Conservation (phyloP, 2,329 filamentous ascomycete genomes). For the Clarireedia hainanense region DNA sequence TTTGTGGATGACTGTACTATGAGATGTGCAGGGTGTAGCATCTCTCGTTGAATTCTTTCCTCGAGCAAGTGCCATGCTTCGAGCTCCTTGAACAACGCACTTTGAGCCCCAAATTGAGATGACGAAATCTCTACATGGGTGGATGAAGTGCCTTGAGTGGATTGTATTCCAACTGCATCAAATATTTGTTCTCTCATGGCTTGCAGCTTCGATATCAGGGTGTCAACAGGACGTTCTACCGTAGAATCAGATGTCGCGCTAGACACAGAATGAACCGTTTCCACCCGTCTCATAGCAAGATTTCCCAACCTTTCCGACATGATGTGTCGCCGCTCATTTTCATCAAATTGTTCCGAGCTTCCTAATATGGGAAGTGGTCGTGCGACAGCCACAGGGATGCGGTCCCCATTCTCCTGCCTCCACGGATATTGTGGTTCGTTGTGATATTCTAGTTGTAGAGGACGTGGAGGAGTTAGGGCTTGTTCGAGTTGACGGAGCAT, state of each 20-base stretch:
- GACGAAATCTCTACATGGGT: background rate
- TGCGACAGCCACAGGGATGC: constrained; percentile 6
- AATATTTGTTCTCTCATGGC: constrained; percentile 16
- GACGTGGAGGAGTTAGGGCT: constrained; percentile 16
- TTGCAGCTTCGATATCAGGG: constrained; percentile 13
- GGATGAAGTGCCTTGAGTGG: background rate
- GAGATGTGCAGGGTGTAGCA: constrained; percentile 14
- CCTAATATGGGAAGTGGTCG: background rate
- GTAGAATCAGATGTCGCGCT: background rate
- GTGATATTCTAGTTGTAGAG: constrained; percentile 13
- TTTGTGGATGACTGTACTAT: constrained; percentile 10
- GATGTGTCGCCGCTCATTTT: constrained; percentile 9
- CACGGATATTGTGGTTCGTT: background rate
- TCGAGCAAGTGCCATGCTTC: constrained; percentile 19
- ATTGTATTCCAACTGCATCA: constrained; percentile 14
- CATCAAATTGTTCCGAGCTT: constrained; percentile 6
- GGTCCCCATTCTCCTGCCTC: background rate
- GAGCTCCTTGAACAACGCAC: constrained; percentile 15
- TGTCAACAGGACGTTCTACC: constrained; percentile 2
- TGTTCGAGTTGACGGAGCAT: constrained; percentile 21
- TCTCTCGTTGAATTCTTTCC: constrained; percentile 19
- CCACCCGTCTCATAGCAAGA: constrained; percentile 17
- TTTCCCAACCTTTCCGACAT: constrained; percentile 18
- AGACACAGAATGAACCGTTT: constrained; percentile 13
- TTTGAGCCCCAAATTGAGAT: constrained; percentile 9